Evolutionary conservation across 495 filamentous ascomycete genomes (phyloP), one percentile per base, ranked within the genome.

Genomic region (Aspergillus wentii): DNA sequence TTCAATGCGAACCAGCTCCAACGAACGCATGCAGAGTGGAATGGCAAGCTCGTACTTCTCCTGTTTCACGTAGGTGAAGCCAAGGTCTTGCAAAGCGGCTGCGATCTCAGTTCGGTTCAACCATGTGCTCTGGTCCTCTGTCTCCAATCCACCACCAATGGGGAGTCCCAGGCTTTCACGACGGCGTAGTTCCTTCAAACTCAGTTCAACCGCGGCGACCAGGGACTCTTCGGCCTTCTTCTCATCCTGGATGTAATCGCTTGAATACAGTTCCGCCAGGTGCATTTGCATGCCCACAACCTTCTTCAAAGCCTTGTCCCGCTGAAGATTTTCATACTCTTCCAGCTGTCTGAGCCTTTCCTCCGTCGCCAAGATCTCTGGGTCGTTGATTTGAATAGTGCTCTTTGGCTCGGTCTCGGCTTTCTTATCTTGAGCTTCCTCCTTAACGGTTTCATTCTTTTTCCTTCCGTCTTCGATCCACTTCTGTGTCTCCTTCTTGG

Each of bases 11-110:
- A 74, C 49, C 17, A 91, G 53, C 19, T 78, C 65, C 27, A 95
- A 64, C 2, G 89, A 85, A 45, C 90, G 89, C 45, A 97, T 72
- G 56, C 86, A 94, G 23, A 97, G 68, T n/a, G 91, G 90, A 18
- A 86, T 73, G 11, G 92, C 85, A 6, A 95, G 79, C 40, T 86
- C 85, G 44, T 83, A 75, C 41, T 81, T 74, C 34, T 80, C 68
- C 48, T 78, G 78, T 30, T 65, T 63, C 41, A 79, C 75, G 61
- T 94, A 96, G 44, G 77, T 76, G 18, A 76, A 65, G 14, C 74
- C 91, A 17, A 97, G 71, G 4, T 83, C 84, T 0, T 44, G 79
- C 21, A 94, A 56, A 8, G 85, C 68, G 0, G 75, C 82, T 6
- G 86, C 88, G 28, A 83, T 76, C 57, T 91, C 78, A 34, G 77